Conservation (phyloP, 2,329 filamentous ascomycete genomes). For the Ophioceras dolichostomum region DNA sequence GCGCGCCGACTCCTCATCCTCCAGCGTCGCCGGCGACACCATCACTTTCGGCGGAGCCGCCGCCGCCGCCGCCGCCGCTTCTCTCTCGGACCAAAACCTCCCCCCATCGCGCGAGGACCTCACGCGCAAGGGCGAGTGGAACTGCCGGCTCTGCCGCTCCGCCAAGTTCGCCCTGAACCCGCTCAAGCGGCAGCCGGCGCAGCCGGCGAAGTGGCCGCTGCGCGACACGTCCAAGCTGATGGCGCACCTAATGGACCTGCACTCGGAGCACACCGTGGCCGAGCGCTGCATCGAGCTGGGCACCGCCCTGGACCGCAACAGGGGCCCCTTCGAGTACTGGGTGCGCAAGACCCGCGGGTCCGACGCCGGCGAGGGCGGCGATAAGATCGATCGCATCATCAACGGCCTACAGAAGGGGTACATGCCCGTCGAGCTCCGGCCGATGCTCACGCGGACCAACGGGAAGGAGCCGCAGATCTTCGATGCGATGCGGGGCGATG, state of each 20-base stretch:
- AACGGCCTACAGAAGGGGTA: conserved; percentile 19
- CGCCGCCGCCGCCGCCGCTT: too few species aligned
- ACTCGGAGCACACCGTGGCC: conserved; percentile 26
- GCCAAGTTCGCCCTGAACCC: conserved; percentile 29
- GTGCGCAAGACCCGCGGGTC: conserved; percentile 26
- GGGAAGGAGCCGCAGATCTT: too few species aligned
- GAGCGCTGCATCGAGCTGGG: conserved; percentile 31
- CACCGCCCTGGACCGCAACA: conserved; percentile 26
- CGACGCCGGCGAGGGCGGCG: conserved; percentile 19
- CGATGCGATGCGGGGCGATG: too few species aligned
- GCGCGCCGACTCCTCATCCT: background rate
- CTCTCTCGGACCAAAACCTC: conserved; percentile 7
- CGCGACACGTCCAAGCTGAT: conserved; percentile 33
- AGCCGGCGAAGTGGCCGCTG: conserved; percentile 32
- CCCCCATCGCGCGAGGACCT: conserved; percentile 12
- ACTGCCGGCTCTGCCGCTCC: conserved; percentile 29
- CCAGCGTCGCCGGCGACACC: conserved; percentile 6
- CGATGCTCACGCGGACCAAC: too few species aligned
- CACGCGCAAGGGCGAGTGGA: conserved; percentile 32
- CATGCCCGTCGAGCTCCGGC: conserved; percentile 22
- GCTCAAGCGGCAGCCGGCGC: conserved; percentile 25
- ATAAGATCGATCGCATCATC: conserved; percentile 23
- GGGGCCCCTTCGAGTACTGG: conserved; percentile 34
- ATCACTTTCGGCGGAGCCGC: too few species aligned
- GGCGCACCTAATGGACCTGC: conserved; percentile 32